Base-by-base conservation (phyloP, 352 stramenopile genomes). In the Phytophthora europaea region DNA sequence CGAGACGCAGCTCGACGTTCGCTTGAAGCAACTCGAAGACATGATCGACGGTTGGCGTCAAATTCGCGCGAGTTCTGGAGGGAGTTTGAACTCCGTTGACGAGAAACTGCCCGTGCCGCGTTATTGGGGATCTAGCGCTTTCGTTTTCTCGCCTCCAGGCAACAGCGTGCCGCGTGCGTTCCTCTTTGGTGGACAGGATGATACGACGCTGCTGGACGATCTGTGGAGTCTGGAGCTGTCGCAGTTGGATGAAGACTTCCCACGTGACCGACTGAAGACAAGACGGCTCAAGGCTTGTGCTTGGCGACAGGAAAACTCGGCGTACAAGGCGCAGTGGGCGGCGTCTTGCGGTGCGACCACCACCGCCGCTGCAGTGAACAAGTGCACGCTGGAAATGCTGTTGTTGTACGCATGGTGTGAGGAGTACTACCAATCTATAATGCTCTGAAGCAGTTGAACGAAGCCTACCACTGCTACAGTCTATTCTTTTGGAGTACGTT, bases 151-250 rank as follows among this genome's bases (percentile, higher is more conserved):
- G 23, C 62, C 47, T 9, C 59, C 60, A 1, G 50, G 43, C 12
- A 54, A 59, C 20, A 59, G 34, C 15, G 57, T 38, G 1, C 74
- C 83, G 18, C 65, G 64, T 16, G 45, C 83, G n/a, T 89, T 81
- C 38, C 40, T 92, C 9, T 93, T 91, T 61, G 87, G 84, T n/a
- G 87, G 85, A 2, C 82, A 94, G 60, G 87, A 94, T 65, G 82
- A 93, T 54, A 91, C 84, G 6, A 69, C 72, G 15, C 60, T 92
- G 48, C 51, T 92, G 9, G 63, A 79, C 18, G 87, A 94, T 71
- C 74, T 92, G 16, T 93, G 85, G 84, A 77, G 83, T 60, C 59
- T 94, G 13, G 62, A 84, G 2, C 26, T 92, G 13, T 57, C 79
- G 10, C n/a, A 73, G 10, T 20, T 90, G 2, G 65, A 68, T 8